These are phyloP conservation scores for Suillus hirtellus DNA, from an alignment of 768 basidiomycete genomes.

Conservation along the genomic window DNA sequence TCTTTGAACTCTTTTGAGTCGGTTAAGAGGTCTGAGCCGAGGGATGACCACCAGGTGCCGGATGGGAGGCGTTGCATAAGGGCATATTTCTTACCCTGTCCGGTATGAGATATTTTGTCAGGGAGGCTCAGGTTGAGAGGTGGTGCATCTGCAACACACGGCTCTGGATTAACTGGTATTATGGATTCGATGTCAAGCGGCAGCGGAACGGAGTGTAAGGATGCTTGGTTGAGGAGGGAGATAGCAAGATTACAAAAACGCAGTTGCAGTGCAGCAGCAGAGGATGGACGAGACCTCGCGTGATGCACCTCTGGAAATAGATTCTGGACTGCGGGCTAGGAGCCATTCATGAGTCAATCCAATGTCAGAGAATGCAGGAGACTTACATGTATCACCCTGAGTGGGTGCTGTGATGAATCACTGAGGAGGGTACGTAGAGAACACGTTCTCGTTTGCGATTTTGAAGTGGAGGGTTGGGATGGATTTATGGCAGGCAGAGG, in stretches of 20 bases:
- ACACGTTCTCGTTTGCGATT: slow-evolving; percentile 33
- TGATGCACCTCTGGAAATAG: slow-evolving; percentile 69
- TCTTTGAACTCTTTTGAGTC: slow-evolving; percentile 46
- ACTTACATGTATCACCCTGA: slow-evolving; percentile 58
- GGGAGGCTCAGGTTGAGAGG: slow-evolving; percentile 17
- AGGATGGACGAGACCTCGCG: slow-evolving; percentile 61
- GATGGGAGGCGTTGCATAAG: slow-evolving; percentile 77
- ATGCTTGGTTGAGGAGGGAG: slow-evolving; percentile 71
- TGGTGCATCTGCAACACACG: slow-evolving; percentile 23
- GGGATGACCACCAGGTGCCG: slow-evolving; percentile 80
- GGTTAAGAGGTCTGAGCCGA: slow-evolving; percentile 45
- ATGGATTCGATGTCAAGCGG: slow-evolving; percentile 48
- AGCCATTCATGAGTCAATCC: slow-evolving; percentile 12
- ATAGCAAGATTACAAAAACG: slow-evolving; percentile 75
- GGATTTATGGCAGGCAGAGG: slow-evolving; percentile 46
- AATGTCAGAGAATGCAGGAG: slow-evolving; percentile 16
- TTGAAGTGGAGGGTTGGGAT: slow-evolving; percentile 42
- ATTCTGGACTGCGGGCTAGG: slow-evolving; percentile 62
- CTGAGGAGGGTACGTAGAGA: slow-evolving; percentile 61
- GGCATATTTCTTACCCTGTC: slow-evolving; percentile 59
- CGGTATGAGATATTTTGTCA: slow-evolving; percentile 30
- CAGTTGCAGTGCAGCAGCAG: slow-evolving; percentile 66
- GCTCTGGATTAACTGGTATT: slow-evolving; percentile 31
- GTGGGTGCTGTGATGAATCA: slow-evolving; percentile 52
- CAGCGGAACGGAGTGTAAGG: slow-evolving; percentile 46